These are phyloP conservation scores for Pestalotiopsis sp. DNA, from an alignment of 2,329 filamentous ascomycete species.

Conservation along the genomic window DNA sequence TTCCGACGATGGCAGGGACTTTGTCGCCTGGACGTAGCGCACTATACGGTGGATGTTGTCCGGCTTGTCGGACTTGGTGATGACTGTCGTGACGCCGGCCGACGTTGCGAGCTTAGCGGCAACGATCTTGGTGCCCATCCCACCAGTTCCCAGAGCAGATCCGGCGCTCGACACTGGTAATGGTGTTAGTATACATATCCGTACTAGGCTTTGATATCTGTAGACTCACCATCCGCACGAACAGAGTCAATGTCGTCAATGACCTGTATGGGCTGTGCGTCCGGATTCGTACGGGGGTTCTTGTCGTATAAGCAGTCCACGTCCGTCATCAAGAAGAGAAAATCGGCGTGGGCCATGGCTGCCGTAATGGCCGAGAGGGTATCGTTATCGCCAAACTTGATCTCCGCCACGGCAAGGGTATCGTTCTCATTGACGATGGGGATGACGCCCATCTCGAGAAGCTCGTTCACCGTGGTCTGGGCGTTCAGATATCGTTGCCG, in stretches of 20 bases:
- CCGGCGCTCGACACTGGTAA: conserved; percentile 79
- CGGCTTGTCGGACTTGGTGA: conserved; percentile 90
- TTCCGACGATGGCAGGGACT: conserved; percentile 31
- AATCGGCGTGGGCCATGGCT: conserved; percentile 95
- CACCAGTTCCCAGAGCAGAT: conserved; percentile 87
- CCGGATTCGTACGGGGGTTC: conserved; percentile 83
- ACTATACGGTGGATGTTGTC: conserved; percentile 91
- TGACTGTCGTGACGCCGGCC: conserved; percentile 93
- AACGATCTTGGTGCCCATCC: conserved; percentile 97
- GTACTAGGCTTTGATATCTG: neutral
- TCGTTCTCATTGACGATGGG: conserved; percentile 99
- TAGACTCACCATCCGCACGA: conserved; percentile 71
- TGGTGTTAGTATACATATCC: neutral
- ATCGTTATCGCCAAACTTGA: conserved; percentile 99
- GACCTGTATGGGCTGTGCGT: conserved; percentile 88
- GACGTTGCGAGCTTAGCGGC: conserved; percentile 91
- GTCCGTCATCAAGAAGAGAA: conserved; percentile 98
- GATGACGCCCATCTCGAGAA: conserved; percentile 93
- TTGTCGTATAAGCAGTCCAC: conserved; percentile 97
- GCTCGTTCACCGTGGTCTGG: conserved; percentile 89
- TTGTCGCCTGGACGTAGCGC: conserved; percentile 71
- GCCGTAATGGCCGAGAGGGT: conserved; percentile 95
- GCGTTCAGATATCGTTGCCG: conserved; percentile 94
- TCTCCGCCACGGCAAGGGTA: conserved; percentile 93
- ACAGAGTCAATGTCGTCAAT: conserved; percentile 86